Evolutionary conservation across 2,329 filamentous ascomycete species (phyloP).

Genomic region (Onygenales sp.): DNA sequence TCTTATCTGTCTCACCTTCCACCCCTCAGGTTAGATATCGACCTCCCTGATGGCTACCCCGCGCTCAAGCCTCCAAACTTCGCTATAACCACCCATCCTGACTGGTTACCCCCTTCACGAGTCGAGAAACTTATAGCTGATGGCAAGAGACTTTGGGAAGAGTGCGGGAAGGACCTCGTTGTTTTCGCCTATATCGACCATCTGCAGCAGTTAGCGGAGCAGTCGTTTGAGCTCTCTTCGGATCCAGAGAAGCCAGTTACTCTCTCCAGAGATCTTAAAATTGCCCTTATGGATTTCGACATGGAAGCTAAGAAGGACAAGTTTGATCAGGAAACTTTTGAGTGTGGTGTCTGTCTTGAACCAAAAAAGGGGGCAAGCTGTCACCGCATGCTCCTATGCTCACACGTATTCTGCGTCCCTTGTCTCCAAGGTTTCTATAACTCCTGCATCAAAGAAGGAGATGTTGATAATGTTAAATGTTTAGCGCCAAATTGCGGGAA

Average conservation of each 20-base stretch:
- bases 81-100: conserved; percentile 37
- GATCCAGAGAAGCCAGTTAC: conserved; percentile 32
- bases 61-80: conserved; percentile 41
- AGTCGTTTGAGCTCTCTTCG: conserved; percentile 41
- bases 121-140: conserved; percentile 38
- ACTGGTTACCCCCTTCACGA: conserved; percentile 44
- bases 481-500: conserved; percentile 70
- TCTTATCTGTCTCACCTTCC: conserved; percentile 47
- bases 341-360: conserved; percentile 82
- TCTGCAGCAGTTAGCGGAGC: conserved; percentile 49
- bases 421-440: conserved; percentile 89
- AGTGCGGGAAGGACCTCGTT: conserved; percentile 47
- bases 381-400: conserved; percentile 72
- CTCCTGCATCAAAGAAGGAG: conserved; percentile 75
- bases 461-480: conserved; percentile 70
- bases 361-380: conserved; percentile 80
- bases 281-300: conserved; percentile 69
- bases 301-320: conserved; percentile 61
- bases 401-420: conserved; percentile 81
- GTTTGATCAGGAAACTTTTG: conserved; percentile 77
- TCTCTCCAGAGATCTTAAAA: conserved; percentile 46
- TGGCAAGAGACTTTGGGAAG: conserved; percentile 47
- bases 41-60: conserved; percentile 49
- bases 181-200: conserved; percentile 53
- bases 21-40: conserved; percentile 43